Base-by-base conservation (phyloP, 106 monocot genomes). In the Dioscorea dumetorum region DNA sequence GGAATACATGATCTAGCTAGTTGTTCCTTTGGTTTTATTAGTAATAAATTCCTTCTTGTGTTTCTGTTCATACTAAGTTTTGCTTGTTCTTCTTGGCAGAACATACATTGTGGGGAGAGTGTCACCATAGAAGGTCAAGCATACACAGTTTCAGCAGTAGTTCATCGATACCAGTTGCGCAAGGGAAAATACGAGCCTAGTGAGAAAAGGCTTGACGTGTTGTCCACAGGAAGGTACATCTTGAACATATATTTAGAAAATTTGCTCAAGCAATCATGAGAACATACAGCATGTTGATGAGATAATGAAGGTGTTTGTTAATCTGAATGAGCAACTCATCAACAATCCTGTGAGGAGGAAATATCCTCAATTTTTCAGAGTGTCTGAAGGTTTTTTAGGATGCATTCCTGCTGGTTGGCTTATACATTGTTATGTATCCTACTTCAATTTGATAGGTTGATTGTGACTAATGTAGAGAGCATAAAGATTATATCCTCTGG, bases 171-270 rank as follows among this genome's bases (percentile, higher is more conserved):
- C 65, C 95, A 91, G 74, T 76, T 95, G 17, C 91, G 95, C 48
- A 88, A 81, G 56, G 95, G 95, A 18, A 91, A 74, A 33, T 95
- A 95, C 35, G 85, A 91, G 64, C 95, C 95, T n/a, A 88, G 85
- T 14, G 95, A 95, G 77, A 95, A 88, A 66, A 77, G 95, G 73
- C 79, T 95, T 22, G 95, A 95, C 50, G 95, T 95, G 67, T 81
- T 70, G 63, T 95, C 88, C 11, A 88, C 95, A 7, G 87, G 88
- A 31, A 85, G 95, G 83, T 91, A 95, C 74, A 88, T 91, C 22
- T 67, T 95, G 58, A 95, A 95, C 62, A 17, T 95, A 60, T 95
- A 91, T 57, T 70, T 95, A 48, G 83, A 91, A 21, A 86, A 82
- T 62, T 73, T 95, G 32, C 69, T 95, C 17, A 72, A 91, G 23